phyloP scores from a whole-genome alignment of 345 rosid genomes.

The Euphorbia peplus region DNA sequence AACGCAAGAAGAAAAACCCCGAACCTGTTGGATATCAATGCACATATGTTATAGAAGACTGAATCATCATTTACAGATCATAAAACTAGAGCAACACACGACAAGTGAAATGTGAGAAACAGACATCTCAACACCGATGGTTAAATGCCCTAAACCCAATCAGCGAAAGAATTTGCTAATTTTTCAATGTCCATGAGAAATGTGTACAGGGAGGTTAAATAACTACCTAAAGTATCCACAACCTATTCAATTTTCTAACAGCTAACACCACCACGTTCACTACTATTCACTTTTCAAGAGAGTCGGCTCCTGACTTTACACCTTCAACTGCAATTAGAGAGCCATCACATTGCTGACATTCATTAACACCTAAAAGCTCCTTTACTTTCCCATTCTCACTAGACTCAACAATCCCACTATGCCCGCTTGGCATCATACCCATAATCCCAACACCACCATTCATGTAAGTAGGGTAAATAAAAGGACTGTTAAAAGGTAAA shows the following conservation, averaged over 20 bases:
- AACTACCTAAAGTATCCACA: conserved; percentile 27
- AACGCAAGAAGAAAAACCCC: background rate
- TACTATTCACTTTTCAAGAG: conserved; percentile 19
- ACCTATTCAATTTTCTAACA: conserved; percentile 20
- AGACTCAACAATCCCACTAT: conserved; percentile 25
- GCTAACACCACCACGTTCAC: conserved; percentile 15
- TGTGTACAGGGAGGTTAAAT: conserved; percentile 21
- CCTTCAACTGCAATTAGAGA: conserved; percentile 23
- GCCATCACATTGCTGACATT: conserved; percentile 14
- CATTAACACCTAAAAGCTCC: conserved; percentile 22
- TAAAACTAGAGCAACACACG: conserved; percentile 19
- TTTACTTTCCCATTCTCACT: conserved; percentile 26
- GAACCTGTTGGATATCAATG: conserved; percentile 8
- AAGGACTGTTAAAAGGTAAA: conserved; percentile 25
- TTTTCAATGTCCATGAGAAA: conserved; percentile 15
- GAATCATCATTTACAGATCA: conserved; percentile 24
- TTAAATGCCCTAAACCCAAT: conserved; percentile 24
- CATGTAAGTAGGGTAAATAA: conserved; percentile 36
- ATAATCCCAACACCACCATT: conserved; percentile 29
- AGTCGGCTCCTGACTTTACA: conserved; percentile 22
- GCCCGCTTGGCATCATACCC: conserved; percentile 21
- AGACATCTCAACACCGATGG: conserved; percentile 18
- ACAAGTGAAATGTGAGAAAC: conserved; percentile 15
- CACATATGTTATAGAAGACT: conserved; percentile 27
- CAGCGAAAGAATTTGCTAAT: conserved; percentile 38